A percentile compares a stretch with the other conserved stretches of the same genome.
Conservation (phyloP, 345 rosid species). For the Bruguiera gymnorhiza region DNA sequence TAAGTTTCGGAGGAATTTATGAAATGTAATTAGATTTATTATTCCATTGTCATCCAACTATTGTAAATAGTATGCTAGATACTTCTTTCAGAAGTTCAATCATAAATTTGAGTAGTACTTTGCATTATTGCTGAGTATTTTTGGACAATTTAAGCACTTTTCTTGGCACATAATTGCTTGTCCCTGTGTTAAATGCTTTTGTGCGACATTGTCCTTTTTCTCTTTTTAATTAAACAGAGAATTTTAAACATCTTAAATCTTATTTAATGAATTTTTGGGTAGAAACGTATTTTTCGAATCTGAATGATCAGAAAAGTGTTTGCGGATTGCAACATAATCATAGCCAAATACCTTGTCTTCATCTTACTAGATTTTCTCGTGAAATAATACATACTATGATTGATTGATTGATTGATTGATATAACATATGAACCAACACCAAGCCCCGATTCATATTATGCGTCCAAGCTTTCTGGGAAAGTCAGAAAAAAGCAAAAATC, state of each 20-base stretch:
- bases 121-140: background rate
- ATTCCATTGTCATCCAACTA: no score
- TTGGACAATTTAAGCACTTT: background rate
- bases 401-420: no score
- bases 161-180: background rate
- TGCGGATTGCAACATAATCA: no score
- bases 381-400: no score
- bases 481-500: no score
- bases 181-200: background rate
- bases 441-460: no score
- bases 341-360: background rate
- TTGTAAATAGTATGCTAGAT: no score
- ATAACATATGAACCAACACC: no score
- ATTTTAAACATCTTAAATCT: background rate
- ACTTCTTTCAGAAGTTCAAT: background rate
- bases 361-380: background rate
- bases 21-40: no score
- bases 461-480: no score
- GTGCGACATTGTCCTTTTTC: background rate
- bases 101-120: background rate
- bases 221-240: background rate
- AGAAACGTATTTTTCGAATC: background rate
- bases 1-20: no score
- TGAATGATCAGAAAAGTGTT: background rate
- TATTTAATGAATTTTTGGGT: background rate